Evolutionary conservation across 208 protist species (phyloP), one percentile per base, ranked within the genome.

Genomic region (Trypanosoma avium): DNA sequence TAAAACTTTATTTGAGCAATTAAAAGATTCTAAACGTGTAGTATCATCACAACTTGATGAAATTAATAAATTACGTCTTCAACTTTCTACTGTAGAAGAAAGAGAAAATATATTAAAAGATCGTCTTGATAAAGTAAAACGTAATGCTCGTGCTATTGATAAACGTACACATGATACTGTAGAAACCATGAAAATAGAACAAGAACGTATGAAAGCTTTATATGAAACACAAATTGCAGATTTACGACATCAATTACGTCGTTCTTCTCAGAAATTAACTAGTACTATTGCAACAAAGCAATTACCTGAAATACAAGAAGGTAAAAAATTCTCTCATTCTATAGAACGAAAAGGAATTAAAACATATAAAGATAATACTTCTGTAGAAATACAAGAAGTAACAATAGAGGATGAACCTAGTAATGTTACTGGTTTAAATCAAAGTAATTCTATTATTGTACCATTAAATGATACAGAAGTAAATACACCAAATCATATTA

Each of bases 201-300:
- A 84, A 56, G 85, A 86, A 61, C 84, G 85, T 19, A 67, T 86
- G 55, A 82, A 84, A 43, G 75, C 77, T 12, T 79, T 83, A 24
- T 90, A 88, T 62, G 88, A 94, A 46, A 59, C 79, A 9, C 81
- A 92, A 71, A 65, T 94, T 45, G 81, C 83, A 2, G 88, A 94
- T 71, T 70, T 88, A 40, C 75, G 79, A 15, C 76, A 76, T 12
- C 85, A 94, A 73, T 69, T 94, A 27, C 47, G 75, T 10, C 53
- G 32, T 35, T 36, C 7, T 24, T 53, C 48, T 6, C 56, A 26
- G 40, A 62, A 48, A 40, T 47, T 29, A 32, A 32, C 30, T 55
- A 45, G 21, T 32, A 26, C 48, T 43, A 17, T 61, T n/a, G n/a
- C n/a, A n/a, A n/a, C n/a, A n/a, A n/a, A n/a, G n/a, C n/a, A n/a